These are phyloP conservation scores for Nakazawaea populi DNA, from an alignment of 805 yeast genomes.

Conservation along the genomic window DNA sequence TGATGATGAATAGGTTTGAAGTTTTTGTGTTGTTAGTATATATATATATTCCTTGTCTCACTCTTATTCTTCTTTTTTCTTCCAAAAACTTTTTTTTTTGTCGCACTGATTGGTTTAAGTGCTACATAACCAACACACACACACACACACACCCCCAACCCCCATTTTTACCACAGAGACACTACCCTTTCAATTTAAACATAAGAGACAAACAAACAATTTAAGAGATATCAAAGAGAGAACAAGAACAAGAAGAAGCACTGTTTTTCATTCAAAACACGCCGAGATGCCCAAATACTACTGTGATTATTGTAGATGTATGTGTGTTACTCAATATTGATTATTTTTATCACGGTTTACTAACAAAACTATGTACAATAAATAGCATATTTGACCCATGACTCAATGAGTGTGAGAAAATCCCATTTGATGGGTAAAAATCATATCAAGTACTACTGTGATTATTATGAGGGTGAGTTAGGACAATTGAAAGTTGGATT, in stretches of 20 bases:
- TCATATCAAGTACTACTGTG: slow-evolving; percentile 66
- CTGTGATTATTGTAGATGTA: slow-evolving; percentile 76
- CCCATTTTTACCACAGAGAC: background rate
- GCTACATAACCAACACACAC: slow-evolving; percentile 3
- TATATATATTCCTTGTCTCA: background rate
- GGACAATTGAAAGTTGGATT: no score
- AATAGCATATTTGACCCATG: slow-evolving; percentile 71
- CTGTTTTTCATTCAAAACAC: background rate
- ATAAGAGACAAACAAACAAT: background rate
- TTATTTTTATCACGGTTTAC: background rate
- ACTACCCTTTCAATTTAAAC: background rate
- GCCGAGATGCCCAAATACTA: slow-evolving; percentile 59
- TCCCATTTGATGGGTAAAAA: slow-evolving; percentile 74
- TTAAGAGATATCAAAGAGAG: background rate
- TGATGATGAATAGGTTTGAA: slow-evolving; percentile 1
- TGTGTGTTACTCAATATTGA: slow-evolving; percentile 12
- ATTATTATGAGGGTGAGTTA: slow-evolving; percentile 56
- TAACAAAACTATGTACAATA: background rate
- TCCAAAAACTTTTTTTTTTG: background rate
- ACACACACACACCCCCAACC: background rate
- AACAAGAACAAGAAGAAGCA: background rate
- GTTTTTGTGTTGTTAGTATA: background rate
- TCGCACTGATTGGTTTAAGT: background rate
- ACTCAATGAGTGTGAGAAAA: slow-evolving; percentile 78
- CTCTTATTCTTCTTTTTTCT: background rate